Evolutionary conservation across 2,329 filamentous ascomycete species (phyloP), one percentile per base, ranked within the genome.

Genomic region (Truncatella angustata): DNA sequence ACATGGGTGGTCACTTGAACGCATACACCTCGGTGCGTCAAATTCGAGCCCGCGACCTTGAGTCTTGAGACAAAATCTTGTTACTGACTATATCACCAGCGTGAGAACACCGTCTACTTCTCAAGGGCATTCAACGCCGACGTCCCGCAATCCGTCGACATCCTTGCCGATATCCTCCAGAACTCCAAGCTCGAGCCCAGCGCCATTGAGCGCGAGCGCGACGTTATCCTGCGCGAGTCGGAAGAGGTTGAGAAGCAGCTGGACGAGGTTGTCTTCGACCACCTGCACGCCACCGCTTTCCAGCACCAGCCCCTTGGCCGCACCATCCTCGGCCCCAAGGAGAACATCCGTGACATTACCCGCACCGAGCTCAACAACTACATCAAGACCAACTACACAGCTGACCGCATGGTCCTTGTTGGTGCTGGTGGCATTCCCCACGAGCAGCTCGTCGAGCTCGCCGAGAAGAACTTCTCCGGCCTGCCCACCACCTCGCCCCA

Each of bases 241-340:
- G 94, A 99, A 79, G 94, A 99, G 82, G 95, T 99, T 62, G 94
- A 99, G 84, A 99, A 99, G 85, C 93, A 97, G 80, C 81, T 97
- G 54, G 95, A 99, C 80, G 94, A 99, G 79, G 94, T 99, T 62
- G 95, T 99, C 55, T 99, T 99, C 69, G 94, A 99, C 78, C 94
- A 99, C 77, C 82, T 99, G 54, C 94, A 99, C 77, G 93, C 94
- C 68, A 99, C 94, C 64, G 95, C 94, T 66, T 99, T 90, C 86
- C 92, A 97, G 80, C 82, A 87, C 71, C 94, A 99, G 80, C 88
- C 94, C 57, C 86, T 99, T 55, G 94, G 94, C 74, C 92, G 94
- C 72, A 99, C 94, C 64, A 99, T 99, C 73, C 85, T 99, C 59
- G 94, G 94, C 63, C 94, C 94, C 63, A 92, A 91, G 77, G 86